Evolutionary conservation across 208 protist genomes (phyloP).

Genomic region (Wallacemonas collosoma): DNA sequence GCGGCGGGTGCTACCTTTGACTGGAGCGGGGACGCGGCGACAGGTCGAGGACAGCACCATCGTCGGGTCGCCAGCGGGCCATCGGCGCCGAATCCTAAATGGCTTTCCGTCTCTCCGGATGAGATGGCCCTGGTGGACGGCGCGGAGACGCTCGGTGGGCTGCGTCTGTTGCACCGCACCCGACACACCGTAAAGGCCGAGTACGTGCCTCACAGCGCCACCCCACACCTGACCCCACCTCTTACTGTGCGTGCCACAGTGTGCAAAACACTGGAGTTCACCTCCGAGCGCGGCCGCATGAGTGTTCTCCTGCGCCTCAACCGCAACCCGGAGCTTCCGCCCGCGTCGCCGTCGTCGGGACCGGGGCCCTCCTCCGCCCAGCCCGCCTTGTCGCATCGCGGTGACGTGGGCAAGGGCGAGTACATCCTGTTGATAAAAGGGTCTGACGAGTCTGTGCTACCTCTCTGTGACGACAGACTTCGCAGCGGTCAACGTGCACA

Average conservation of each 20-base stretch:
- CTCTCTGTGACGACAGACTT: slow-evolving; percentile 31
- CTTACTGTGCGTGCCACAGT: slow-evolving; percentile 32
- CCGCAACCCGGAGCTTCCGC: background rate
- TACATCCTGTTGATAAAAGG: slow-evolving; percentile 79
- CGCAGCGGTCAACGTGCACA: background rate
- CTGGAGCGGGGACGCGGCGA: background rate
- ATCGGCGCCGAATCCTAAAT: slow-evolving; percentile 22
- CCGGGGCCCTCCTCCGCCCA: no score
- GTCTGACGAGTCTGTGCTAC: slow-evolving; percentile 76
- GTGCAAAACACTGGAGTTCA: slow-evolving; percentile 72
- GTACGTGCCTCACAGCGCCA: slow-evolving; percentile 29
- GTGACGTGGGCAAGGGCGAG: background rate
- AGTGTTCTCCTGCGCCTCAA: slow-evolving; percentile 59
- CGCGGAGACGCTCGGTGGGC: slow-evolving; percentile 54
- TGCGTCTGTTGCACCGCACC: slow-evolving; percentile 33
- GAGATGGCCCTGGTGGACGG: slow-evolving; percentile 92
- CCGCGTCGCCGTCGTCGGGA: no score
- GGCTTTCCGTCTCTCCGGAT: slow-evolving; percentile 90
- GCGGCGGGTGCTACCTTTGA: no score
- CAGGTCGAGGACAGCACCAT: background rate
- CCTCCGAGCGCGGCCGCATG: slow-evolving; percentile 82
- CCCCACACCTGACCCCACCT: slow-evolving; percentile 25
- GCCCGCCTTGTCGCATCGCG: background rate
- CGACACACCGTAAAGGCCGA: background rate
- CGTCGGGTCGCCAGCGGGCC: background rate